Evolutionary conservation across 768 basidiomycete genomes (phyloP).

Genomic region (Coprinopsis cinerea): DNA sequence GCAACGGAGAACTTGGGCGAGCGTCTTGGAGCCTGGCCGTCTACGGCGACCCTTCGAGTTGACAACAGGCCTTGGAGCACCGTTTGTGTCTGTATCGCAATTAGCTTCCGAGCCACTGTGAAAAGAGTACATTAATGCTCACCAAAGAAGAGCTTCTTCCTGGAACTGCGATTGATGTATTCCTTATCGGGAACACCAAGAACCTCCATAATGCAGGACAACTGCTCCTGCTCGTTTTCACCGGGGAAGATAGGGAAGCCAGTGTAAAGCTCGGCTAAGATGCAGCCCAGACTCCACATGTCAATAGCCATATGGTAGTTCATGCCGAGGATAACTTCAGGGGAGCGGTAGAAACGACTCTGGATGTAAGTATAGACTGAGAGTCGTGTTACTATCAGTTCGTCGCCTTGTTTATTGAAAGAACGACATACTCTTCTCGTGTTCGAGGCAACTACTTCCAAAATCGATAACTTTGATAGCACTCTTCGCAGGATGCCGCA

Average conservation of each 20-base stretch:
- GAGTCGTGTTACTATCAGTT: conserved; percentile 2
- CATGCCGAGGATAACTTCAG: conserved; percentile 98
- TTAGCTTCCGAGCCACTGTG: conserved; percentile 9
- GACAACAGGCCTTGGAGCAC: conserved; percentile 87
- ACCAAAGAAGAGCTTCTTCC: conserved; percentile 97
- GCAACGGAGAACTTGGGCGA: conserved; percentile 83
- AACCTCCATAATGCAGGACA: conserved; percentile 99
- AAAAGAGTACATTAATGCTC: conserved; percentile 19
- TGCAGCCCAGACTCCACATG: conserved; percentile 99
- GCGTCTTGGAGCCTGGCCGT: conserved; percentile 85
- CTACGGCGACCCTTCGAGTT: conserved; percentile 95
- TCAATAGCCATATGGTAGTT: conserved; percentile 99
- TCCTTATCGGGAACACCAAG: conserved; percentile 94
- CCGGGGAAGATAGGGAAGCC: conserved; percentile 99
- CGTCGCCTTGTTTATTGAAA: background rate
- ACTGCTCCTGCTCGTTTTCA: conserved; percentile 97
- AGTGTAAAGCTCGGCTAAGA: conserved; percentile 93
- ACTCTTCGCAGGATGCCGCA: conserved; percentile 93
- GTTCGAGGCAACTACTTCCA: conserved; percentile 96
- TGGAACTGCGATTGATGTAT: conserved; percentile 87
- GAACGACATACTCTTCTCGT: conserved; percentile 82
- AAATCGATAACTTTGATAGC: conserved; percentile 99
- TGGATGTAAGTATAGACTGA: conserved; percentile 99
- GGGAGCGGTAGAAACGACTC: conserved; percentile 99
- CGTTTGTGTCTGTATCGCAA: conserved; percentile 68